Percentiles rank a stretch among this genome's conserved stretches.
phyloP scores from a whole-genome alignment of 2,329 filamentous ascomycete genomes.

The Exophiala calicioides region DNA sequence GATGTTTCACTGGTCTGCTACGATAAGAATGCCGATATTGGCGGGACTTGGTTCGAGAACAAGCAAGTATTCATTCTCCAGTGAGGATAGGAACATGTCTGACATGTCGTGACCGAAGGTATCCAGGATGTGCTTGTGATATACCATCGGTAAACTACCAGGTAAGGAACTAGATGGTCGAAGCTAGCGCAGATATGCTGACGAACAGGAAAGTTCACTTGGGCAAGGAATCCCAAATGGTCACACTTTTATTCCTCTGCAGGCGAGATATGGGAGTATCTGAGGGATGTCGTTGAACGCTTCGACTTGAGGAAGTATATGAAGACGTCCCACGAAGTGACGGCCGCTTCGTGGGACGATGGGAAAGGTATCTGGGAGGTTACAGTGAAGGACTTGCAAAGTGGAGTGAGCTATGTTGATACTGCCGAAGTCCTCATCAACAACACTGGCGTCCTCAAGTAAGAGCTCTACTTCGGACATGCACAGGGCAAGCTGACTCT shows the following conservation, averaged over 20 bases:
- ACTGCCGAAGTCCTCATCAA: slow-evolving; percentile 34
- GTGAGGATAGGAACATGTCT: too few relatives aligned
- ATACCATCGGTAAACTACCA: slow-evolving; percentile 38
- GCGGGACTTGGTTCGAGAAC: slow-evolving; percentile 38
- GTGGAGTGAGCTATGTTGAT: slow-evolving; percentile 29
- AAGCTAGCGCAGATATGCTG: too few relatives aligned
- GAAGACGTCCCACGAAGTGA: slow-evolving; percentile 32
- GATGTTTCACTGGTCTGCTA: slow-evolving; percentile 31
- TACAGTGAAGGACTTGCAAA: slow-evolving; percentile 26
- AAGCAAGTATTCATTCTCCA: too few relatives aligned
- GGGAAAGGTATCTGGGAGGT: slow-evolving; percentile 35
- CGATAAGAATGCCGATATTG: slow-evolving; percentile 35
- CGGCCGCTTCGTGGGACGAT: slow-evolving; percentile 35
- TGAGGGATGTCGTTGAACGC: slow-evolving; percentile 29
- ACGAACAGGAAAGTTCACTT: too few relatives aligned
- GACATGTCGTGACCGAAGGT: too few relatives aligned
- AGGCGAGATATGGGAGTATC: slow-evolving; percentile 36
- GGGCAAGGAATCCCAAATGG: slow-evolving; percentile 27
- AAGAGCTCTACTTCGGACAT: too few relatives aligned
- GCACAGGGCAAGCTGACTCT: too few relatives aligned
- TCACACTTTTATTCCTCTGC: slow-evolving; percentile 28
- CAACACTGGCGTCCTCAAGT: slow-evolving; percentile 43
- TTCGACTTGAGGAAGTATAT: slow-evolving; percentile 34
- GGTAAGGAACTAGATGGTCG: too few relatives aligned
- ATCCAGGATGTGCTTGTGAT: slow-evolving; percentile 49